Conservation (phyloP, 768 basidiomycete genomes). For the Boletus vinaceobasis region DNA sequence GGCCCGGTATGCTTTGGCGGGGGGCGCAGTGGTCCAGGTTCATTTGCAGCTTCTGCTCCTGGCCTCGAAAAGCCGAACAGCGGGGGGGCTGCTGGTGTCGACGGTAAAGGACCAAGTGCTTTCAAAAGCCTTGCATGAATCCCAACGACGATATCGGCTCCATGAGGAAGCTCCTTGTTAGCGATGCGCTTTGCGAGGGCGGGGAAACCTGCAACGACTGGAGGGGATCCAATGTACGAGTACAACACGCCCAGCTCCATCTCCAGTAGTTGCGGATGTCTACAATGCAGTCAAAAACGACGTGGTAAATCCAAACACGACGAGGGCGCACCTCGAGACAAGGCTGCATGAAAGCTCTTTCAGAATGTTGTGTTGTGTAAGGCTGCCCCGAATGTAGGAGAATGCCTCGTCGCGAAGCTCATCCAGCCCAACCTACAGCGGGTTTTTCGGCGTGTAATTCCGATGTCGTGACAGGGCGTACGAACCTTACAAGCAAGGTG, state of each 20-base stretch:
- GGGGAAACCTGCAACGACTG: constrained; percentile 10
- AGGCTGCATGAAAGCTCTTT: constrained; percentile 22
- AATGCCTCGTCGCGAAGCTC: constrained; percentile 18
- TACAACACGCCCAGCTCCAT: constrained; percentile 25
- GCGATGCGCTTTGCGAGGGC: constrained; percentile 15
- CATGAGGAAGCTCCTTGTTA: constrained; percentile 17
- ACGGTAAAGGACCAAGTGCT: not conserved
- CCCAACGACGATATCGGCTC: constrained; percentile 21
- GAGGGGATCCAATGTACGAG: constrained; percentile 10
- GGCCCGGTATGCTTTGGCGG: no score
- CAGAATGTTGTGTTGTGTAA: constrained; percentile 22
- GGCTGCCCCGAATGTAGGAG: constrained; percentile 10
- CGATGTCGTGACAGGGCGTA: not conserved
- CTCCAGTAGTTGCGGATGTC: constrained; percentile 17
- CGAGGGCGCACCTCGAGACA: constrained; percentile 9
- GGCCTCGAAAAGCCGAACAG: no score
- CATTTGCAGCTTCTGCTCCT: no score
- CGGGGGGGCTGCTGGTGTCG: not conserved
- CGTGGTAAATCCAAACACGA: no score
- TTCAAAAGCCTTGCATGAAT: constrained; percentile 18
- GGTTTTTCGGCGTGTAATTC: not conserved
- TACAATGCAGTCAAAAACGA: not conserved
- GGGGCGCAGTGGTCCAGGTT: no score
- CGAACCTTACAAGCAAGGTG: constrained; percentile 38
- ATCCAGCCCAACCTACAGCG: constrained; percentile 18